These are phyloP conservation scores for Syzygium syzygioides DNA, from an alignment of 441 rosid genomes.

Conservation along the genomic window DNA sequence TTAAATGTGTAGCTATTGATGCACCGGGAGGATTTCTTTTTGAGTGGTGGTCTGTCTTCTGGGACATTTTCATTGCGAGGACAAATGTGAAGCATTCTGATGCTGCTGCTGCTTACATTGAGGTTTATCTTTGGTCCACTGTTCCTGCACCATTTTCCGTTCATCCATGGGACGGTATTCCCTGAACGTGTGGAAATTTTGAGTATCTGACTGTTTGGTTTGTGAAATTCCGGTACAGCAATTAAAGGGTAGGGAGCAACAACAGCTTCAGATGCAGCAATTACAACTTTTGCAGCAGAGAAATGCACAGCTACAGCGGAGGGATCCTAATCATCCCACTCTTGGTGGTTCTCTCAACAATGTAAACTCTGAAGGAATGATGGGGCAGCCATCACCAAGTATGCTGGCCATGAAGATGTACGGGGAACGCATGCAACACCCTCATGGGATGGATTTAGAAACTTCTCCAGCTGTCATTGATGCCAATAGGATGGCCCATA, in stretches of 20 bases:
- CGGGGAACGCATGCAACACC: slow-evolving; percentile 53
- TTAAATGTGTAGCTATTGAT: slow-evolving; percentile 52
- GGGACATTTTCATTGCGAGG: slow-evolving; percentile 78
- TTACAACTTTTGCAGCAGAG: slow-evolving; percentile 54
- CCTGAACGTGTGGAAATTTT: not conserved
- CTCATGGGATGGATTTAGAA: slow-evolving; percentile 46
- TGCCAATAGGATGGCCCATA: slow-evolving; percentile 44
- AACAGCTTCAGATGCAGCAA: slow-evolving; percentile 60
- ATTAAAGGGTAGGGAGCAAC: slow-evolving; percentile 54
- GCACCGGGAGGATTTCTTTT: slow-evolving; percentile 82
- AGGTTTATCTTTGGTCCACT: slow-evolving; percentile 30
- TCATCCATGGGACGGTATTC: not conserved
- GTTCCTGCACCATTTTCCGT: not conserved
- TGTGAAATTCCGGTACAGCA: slow-evolving; percentile 40
- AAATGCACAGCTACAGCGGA: slow-evolving; percentile 47
- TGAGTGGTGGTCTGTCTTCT: slow-evolving; percentile 83
- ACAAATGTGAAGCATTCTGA: slow-evolving; percentile 70
- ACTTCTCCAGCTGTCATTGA: slow-evolving; percentile 43
- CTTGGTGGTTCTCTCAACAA: slow-evolving; percentile 36
- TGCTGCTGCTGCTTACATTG: slow-evolving; percentile 62
- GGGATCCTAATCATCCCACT: slow-evolving; percentile 48
- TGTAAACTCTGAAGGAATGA: slow-evolving; percentile 49
- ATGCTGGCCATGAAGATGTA: slow-evolving; percentile 57
- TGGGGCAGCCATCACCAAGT: slow-evolving; percentile 57
- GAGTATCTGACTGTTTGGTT: not conserved